A percentile compares a stretch with the other conserved stretches of the same genome.
phyloP scores from a whole-genome alignment of 140 eudicot species.

The Cichorium intybus region DNA sequence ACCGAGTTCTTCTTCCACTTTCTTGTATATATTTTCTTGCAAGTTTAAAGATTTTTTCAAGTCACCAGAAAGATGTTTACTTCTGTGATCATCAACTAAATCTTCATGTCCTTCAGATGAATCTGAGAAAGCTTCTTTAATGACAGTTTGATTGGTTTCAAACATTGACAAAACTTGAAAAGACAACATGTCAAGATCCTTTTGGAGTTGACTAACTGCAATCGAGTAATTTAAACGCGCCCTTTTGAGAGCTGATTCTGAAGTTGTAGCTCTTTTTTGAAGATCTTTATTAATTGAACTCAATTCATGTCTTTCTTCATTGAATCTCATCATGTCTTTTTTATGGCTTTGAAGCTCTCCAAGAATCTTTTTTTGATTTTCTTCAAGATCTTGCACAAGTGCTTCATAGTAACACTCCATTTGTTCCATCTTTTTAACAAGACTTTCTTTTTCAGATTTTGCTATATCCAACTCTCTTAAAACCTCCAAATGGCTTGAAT shows the following conservation, averaged over 20 bases:
- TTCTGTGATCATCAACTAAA: background rate
- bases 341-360: slow-evolving; percentile 74
- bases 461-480: slow-evolving; percentile 57
- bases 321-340: slow-evolving; percentile 43
- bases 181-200: slow-evolving; percentile 88
- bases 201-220: slow-evolving; percentile 87
- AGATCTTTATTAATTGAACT: slow-evolving; percentile 68
- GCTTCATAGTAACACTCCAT: slow-evolving; percentile 96
- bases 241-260: slow-evolving; percentile 87
- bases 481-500: slow-evolving; percentile 51
- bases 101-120: slow-evolving; percentile 27
- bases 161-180: slow-evolving; percentile 87
- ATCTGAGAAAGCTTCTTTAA: slow-evolving; percentile 65
- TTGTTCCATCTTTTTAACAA: slow-evolving; percentile 70
- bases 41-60: slow-evolving; percentile 54
- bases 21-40: slow-evolving; percentile 74
- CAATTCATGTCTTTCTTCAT: slow-evolving; percentile 52
- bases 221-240: slow-evolving; percentile 93
- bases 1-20: slow-evolving; percentile 66
- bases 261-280: slow-evolving; percentile 64
- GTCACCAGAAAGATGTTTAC: slow-evolving; percentile 37
- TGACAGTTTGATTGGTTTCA: slow-evolving; percentile 79
- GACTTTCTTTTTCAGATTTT: slow-evolving; percentile 66
- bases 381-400: slow-evolving; percentile 91
- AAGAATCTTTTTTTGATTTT: slow-evolving; percentile 78